These are phyloP conservation scores for Nidula niveotomentosa DNA, from an alignment of 1,284 basidiomycete species.

Conservation along the genomic window DNA sequence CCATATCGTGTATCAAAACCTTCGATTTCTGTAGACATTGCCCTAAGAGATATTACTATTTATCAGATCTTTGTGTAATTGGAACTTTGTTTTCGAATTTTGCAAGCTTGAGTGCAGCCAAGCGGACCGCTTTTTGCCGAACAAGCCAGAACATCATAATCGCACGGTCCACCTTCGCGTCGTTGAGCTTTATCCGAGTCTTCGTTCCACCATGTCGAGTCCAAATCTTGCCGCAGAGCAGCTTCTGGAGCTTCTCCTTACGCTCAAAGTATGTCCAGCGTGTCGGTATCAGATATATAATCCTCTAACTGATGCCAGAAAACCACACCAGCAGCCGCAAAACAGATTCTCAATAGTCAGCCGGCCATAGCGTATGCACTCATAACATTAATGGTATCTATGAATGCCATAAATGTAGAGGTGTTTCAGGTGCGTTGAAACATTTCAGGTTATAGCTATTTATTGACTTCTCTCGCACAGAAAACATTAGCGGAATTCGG, in stretches of 20 bases:
- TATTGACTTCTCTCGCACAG: constrained; percentile 15
- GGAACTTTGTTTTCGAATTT: no score
- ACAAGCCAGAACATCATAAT: no score
- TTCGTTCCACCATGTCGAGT: constrained; percentile 30
- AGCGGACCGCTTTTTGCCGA: no score
- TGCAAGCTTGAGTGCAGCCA: no score
- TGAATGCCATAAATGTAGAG: constrained; percentile 71
- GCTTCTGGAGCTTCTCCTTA: constrained; percentile 63
- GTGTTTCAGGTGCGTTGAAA: constrained; percentile 59
- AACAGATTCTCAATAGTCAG: constrained; percentile 64
- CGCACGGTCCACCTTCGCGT: no score
- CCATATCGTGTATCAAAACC: no score
- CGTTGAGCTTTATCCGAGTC: no score
- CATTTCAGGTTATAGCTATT: not conserved
- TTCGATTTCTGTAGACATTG: no score
- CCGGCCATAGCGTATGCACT: constrained; percentile 76
- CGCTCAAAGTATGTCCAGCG: constrained; percentile 53
- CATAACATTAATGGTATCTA: constrained; percentile 71
- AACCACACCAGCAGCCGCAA: constrained; percentile 70
- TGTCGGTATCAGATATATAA: not conserved
- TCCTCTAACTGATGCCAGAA: constrained; percentile 39
- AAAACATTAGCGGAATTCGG: constrained; percentile 44
- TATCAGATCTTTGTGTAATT: no score
- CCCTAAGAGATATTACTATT: no score
- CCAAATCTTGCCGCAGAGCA: constrained; percentile 48